Conservation (phyloP, 148 eudicot species). For the Rhododendron henanense region DNA sequence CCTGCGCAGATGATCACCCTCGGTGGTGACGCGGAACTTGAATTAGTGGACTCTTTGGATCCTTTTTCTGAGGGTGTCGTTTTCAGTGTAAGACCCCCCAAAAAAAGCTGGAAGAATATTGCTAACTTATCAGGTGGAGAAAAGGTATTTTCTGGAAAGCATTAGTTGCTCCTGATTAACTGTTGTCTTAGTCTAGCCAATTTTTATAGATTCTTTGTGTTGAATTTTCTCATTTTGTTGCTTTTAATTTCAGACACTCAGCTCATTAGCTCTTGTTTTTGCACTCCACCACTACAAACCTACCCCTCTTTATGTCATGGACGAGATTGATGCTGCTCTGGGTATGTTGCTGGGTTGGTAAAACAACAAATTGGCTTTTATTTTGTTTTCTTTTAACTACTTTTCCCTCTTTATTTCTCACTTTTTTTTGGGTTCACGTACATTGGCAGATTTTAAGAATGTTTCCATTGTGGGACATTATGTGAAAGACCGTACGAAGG, state of each 20-base stretch:
- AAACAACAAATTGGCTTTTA: not conserved
- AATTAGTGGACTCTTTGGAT: slow-evolving; percentile 95
- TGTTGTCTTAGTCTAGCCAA: not conserved
- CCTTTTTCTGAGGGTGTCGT: slow-evolving; percentile 99
- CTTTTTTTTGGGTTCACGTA: not conserved
- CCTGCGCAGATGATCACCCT: slow-evolving; percentile 89
- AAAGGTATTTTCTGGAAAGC: slow-evolving; percentile 50
- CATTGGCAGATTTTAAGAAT: slow-evolving; percentile 78
- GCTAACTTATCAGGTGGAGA: slow-evolving; percentile 97
- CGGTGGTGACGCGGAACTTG: slow-evolving; percentile 98
- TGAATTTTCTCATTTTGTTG: not conserved
- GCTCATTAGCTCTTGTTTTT: slow-evolving; percentile 93
- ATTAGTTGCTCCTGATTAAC: not conserved
- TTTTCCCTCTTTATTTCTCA: not conserved
- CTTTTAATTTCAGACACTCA: slow-evolving; percentile 62
- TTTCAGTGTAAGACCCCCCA: slow-evolving; percentile 96
- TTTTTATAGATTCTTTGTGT: not conserved
- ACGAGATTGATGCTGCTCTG: slow-evolving; percentile 96
- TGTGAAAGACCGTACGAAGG: slow-evolving; percentile 92
- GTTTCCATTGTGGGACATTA: slow-evolving; percentile 98
- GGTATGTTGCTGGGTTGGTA: slow-evolving; percentile 38
- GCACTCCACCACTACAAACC: slow-evolving; percentile 99
- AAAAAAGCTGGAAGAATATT: slow-evolving; percentile 97
- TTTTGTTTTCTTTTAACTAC: not conserved
- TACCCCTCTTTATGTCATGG: slow-evolving; percentile 97